Base-by-base conservation (phyloP, 441 rosid genomes). In the Geranium incanum region DNA sequence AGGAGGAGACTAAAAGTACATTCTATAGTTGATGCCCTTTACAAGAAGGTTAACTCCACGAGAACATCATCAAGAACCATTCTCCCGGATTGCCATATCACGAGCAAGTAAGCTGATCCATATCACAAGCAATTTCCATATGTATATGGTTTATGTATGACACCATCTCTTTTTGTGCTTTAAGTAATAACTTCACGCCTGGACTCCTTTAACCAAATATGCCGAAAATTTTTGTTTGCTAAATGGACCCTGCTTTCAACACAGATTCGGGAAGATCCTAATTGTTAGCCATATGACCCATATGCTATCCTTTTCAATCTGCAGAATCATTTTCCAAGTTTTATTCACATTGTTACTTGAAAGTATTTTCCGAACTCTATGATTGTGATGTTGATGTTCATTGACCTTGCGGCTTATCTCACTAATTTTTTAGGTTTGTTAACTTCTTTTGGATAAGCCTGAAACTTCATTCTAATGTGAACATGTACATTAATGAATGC, bases 101-200 rank as follows among this genome's bases (percentile, higher is more conserved):
- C 75, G 70, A 80, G 75, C 92, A 80, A 66, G 99, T 93, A 89
- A 86, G 98, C 6, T 37, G 33, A 8, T 41, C 16, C n/a, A 16
- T 15, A 67, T 1, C 11, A 18, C 5, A 5, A 13, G 50, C 33
- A 28, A 28, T 28, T 28, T 28, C 33, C 33, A 39, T 67, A 15
- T 41, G 21, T 67, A 15, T 39, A 5, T 13, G 15, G 43, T 15
- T 67, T 38, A 39, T 67, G 45, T 41, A n/a, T 67, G 48, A 67
- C 16, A 36, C 39, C 36, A 2, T 66, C 45, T 33, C 43, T 13
- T 66, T 66, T 36, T 66, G 43, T 66, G 9, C 19, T 36, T 66
- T 36, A n/a, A 37, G 4, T 48, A 48, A 48, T 13, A 48, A 48
- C n/a, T 12, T 48, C 52, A 45, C 11, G 13, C 52, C 13, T 45